These are phyloP conservation scores for Trichoderma atrobrunneum DNA, from an alignment of 2,329 filamentous ascomycete genomes.

Conservation along the genomic window DNA sequence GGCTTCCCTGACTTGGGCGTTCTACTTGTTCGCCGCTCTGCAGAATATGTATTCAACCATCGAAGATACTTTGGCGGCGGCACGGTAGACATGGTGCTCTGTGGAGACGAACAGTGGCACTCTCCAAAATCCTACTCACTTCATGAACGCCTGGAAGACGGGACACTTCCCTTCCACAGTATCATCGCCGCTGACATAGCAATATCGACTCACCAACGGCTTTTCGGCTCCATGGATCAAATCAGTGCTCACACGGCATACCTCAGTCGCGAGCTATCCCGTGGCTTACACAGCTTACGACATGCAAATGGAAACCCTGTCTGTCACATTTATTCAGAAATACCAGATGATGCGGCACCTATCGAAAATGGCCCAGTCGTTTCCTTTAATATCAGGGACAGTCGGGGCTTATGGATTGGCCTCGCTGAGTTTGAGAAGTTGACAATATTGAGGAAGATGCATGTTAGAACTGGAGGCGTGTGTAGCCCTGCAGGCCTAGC, in stretches of 20 bases:
- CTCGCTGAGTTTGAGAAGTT: constrained; percentile 86
- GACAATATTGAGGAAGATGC: constrained; percentile 72
- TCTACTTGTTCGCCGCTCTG: constrained; percentile 73
- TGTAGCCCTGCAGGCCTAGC: constrained; percentile 91
- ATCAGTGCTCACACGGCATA: constrained; percentile 70
- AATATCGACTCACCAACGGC: constrained; percentile 61
- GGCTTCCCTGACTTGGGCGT: constrained; percentile 90
- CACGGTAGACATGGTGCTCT: constrained; percentile 86
- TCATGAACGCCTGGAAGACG: constrained; percentile 85
- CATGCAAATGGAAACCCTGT: constrained; percentile 68
- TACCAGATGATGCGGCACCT: constrained; percentile 26
- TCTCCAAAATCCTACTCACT: constrained; percentile 67
- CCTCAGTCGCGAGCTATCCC: constrained; percentile 58
- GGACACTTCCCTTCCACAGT: constrained; percentile 84
- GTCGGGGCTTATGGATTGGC: constrained; percentile 70
- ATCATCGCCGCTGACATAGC: constrained; percentile 81
- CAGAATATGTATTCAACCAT: constrained; percentile 59
- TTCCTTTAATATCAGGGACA: constrained; percentile 77
- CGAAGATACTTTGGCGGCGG: constrained; percentile 90
- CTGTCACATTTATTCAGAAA: constrained; percentile 62
- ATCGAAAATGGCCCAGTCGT: constrained; percentile 68
- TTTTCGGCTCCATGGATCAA: constrained; percentile 69
- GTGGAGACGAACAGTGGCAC: constrained; percentile 78
- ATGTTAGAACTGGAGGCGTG: constrained; percentile 81
- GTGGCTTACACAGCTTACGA: constrained; percentile 55